phyloP scores from a whole-genome alignment of 1,284 basidiomycete species.

The Ustilago loliicola region DNA sequence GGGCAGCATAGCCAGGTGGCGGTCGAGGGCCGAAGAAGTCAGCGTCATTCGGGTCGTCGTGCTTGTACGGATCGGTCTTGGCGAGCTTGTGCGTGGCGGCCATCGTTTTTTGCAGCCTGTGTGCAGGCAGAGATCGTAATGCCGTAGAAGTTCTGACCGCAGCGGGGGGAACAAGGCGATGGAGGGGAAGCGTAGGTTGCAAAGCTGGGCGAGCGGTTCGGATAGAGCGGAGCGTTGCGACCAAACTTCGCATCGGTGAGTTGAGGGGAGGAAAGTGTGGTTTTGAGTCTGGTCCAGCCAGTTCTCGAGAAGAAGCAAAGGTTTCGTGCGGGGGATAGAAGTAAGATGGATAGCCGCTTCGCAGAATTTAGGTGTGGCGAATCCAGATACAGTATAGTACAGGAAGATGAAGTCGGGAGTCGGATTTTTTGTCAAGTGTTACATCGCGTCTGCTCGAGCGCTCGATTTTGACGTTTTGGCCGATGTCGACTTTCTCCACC shows the following conservation, averaged over 20 bases:
- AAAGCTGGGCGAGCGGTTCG: background rate
- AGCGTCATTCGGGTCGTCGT: conserved; percentile 16
- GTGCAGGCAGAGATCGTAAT: background rate
- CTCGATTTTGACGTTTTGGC: conserved; percentile 5
- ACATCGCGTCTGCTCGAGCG: background rate
- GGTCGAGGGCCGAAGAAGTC: conserved; percentile 51
- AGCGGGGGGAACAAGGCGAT: background rate
- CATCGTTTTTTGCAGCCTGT: conserved; percentile 1
- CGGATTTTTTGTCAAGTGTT: conserved; percentile 1
- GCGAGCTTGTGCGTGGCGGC: conserved; percentile 9
- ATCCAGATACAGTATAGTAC: background rate
- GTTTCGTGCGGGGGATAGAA: background rate
- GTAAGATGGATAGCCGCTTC: conserved; percentile 12
- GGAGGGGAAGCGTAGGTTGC: too few species aligned
- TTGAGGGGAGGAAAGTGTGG: background rate
- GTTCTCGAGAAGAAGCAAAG: background rate
- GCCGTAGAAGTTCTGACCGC: background rate
- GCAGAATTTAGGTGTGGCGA: conserved; percentile 11
- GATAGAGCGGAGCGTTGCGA: background rate
- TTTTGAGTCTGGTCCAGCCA: conserved; percentile 8
- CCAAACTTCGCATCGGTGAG: conserved; percentile 18
- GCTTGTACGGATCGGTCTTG: too few species aligned
- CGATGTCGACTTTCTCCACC: conserved; percentile 13
- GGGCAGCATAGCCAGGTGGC: conserved; percentile 44
- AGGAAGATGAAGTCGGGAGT: background rate